A percentile compares a stretch with the other conserved stretches of the same genome.
Conservation (phyloP, 768 basidiomycete genomes). For the Leccinum arenicola region DNA sequence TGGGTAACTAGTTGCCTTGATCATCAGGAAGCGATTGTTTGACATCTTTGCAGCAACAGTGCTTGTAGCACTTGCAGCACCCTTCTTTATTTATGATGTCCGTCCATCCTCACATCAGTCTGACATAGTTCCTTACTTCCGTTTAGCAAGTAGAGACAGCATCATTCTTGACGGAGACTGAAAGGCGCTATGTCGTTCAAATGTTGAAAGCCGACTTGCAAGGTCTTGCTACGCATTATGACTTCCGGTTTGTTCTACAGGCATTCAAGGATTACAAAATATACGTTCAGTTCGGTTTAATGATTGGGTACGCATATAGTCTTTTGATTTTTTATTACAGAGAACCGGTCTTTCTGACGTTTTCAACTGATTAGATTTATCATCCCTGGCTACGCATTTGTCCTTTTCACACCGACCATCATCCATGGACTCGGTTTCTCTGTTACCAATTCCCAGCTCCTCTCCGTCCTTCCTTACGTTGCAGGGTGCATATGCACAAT, state of each 20-base stretch:
- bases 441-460: constrained; percentile 44
- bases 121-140: constrained; percentile 1
- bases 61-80: constrained; percentile 21
- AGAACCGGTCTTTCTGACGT: constrained; percentile 3
- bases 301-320: constrained; percentile 33
- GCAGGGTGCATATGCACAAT: constrained; percentile 41
- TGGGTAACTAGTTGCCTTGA: constrained; percentile 11
- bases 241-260: constrained; percentile 45
- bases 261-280: constrained; percentile 46
- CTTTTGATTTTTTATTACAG: too few species aligned
- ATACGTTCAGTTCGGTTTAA: constrained; percentile 30
- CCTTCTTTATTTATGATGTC: constrained; percentile 53
- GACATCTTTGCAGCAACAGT: constrained; percentile 9
- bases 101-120: constrained; percentile 12
- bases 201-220: constrained; percentile 43
- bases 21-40: neutral
- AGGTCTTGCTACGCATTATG: constrained; percentile 43
- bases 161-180: constrained; percentile 32
- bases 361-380: constrained; percentile 30
- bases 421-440: constrained; percentile 49
- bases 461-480: constrained; percentile 46
- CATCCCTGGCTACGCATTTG: constrained; percentile 43
- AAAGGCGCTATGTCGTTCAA: constrained; percentile 37
- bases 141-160: constrained; percentile 13
- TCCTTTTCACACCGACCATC: constrained; percentile 48